Base-by-base conservation (phyloP, 2,329 filamentous ascomycete genomes). In the Trichoderma afroharzianum region DNA sequence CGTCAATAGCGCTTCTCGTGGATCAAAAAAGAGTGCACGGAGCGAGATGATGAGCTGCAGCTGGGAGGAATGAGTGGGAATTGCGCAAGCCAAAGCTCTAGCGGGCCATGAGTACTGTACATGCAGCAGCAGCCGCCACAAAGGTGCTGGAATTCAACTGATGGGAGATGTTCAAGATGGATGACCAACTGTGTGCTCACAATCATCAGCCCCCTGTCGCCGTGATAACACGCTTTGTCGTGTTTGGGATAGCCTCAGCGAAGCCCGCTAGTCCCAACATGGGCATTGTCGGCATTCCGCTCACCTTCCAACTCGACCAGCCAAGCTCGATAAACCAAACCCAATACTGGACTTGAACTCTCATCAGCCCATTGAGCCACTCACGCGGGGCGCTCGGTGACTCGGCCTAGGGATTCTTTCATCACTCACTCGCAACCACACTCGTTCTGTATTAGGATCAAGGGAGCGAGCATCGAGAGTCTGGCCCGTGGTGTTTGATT, bases 351-450 rank as follows among this genome's bases (percentile, higher is more conserved):
- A 62, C 43, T 39, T 30, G 28, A 53, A 68, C 47, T 62, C 66
- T 69, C 63, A 55, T 57, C 47, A 67, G 32, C 63, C n/a, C 63
- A 26, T 39, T 9, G 55, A 68, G 66, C 66, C 66, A 69, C 66
- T 62, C 36, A 62, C 66, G 66, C 66, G 66, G 66, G 66, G 57
- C 53, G 55, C 57, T 69, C 66, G 66, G 66, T 69, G 57, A 62
- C 57, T 53, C 39, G 39, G 55, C 26, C 57, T 36, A 50, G 57
- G 69, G 47, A 61, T 18, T 50, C 24, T 61, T 63, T 47, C 62
- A 50, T 63, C 69, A 57, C 68, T 57, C 53, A 71, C 6, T 39
- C 26, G n/a, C n/a, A 21, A 58, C 57, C 66, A n/a, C 57, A 26
- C 66, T 43, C 24, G 26, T 62, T 62, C 66, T 69, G 57, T 32